Evolutionary conservation across 2,329 filamentous ascomycete species (phyloP), one percentile per base, ranked within the genome.

Genomic region (Aspergillaceae sp.): DNA sequence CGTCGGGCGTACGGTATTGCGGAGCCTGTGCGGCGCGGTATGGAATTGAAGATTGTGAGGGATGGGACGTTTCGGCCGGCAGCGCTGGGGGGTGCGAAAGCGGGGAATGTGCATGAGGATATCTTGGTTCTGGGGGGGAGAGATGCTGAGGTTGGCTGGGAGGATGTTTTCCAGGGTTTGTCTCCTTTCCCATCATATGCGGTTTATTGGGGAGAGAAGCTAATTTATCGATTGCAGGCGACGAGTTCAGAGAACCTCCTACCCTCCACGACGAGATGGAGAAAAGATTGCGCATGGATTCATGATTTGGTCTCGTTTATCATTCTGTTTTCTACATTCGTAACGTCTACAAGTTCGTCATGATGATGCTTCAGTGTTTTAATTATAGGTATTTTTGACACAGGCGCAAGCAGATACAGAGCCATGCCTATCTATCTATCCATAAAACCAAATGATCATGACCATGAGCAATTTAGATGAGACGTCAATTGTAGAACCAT

Each of bases 201-300:
- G 19, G 19, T 42, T 36, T 29, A 51, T 40, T 43, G 42, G 51
- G 19, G 37, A 34, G 5, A 38, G 34, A 26, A 35, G 40, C 43
- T 56, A 36, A 57, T 41, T 19, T 19, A 19, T 19, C 29, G 38
- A 42, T 38, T 52, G 36, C 45, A 77, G 77, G 75, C 49, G 84
- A 86, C 57, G 87, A 91, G 68, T 77, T 80, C 64, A 78, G 82
- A 58, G 77, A 79, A 50, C 73, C 80, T 37, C 79, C 83, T 27
- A 80, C 83, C 44, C 83, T 96, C 70, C 89, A 96, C 59, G 84
- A 87, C 47, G 91, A 97, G 79, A 89, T 96, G 82, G 91, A 96
- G 81, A 79, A 80, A 69, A 87, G 88, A 77, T 74, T 94, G 69
- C 86, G 83, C 77, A 94, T 96, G 80, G 75, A 70, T 47, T 68